Conservation (phyloP, 2,329 filamentous ascomycete species). For the Graphilbum fragrans region DNA sequence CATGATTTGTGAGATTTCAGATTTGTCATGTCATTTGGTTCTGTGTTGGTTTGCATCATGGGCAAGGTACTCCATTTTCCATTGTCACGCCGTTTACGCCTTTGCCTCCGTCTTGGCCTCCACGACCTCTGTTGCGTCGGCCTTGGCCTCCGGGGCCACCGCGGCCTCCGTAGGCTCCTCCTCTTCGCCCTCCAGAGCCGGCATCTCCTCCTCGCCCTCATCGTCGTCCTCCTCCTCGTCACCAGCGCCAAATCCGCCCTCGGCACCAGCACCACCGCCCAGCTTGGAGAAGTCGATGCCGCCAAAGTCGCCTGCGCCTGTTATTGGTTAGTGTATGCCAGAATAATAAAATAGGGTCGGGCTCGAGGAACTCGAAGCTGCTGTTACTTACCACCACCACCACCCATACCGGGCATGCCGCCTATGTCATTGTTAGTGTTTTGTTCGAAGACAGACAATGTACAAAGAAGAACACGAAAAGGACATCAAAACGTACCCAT, state of each 20-base stretch:
- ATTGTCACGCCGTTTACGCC: conserved; percentile 6
- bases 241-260: conserved; percentile 21
- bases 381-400: not conserved
- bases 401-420: conserved; percentile 26
- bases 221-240: conserved; percentile 40
- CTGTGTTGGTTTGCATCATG: not conserved
- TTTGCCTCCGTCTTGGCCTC: conserved; percentile 1
- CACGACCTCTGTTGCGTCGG: not conserved
- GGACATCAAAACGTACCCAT: conserved; percentile 49
- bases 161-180: conserved; percentile 18
- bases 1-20: not conserved
- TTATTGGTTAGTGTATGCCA: not conserved
- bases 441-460: not conserved
- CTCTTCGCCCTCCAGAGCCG: conserved; percentile 53
- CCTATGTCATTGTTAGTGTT: conserved; percentile 19
- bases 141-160: not conserved
- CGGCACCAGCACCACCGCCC: conserved; percentile 42
- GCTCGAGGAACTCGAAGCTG: not conserved
- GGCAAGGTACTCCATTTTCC: no score
- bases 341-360: not conserved
- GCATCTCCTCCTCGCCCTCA: conserved; percentile 73
- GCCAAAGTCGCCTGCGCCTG: conserved; percentile 49
- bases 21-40: not conserved
- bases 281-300: conserved; percentile 94
- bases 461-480: conserved; percentile 1